phyloP scores from a whole-genome alignment of 306 rosid genomes.

The Potentilla sterilis region DNA sequence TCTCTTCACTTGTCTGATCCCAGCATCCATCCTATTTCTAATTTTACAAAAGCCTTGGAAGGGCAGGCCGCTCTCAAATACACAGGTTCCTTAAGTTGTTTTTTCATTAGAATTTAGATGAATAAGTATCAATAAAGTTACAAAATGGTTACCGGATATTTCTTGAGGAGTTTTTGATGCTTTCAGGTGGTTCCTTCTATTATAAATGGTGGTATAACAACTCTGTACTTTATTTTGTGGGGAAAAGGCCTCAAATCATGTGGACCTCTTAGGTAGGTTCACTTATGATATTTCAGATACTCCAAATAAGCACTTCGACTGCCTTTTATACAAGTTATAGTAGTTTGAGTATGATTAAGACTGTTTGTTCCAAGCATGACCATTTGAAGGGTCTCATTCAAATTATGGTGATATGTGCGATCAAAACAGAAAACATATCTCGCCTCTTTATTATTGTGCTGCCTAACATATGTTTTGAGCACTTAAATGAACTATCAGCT shows the following conservation, averaged over 20 bases:
- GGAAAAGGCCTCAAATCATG: conserved; percentile 98
- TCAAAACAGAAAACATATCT: neutral
- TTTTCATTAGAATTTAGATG: conserved; percentile 1
- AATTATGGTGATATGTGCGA: neutral
- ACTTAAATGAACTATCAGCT: conserved; percentile 12
- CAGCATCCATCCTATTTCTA: conserved; percentile 74
- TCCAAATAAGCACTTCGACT: conserved; percentile 14
- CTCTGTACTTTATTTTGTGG: conserved; percentile 84
- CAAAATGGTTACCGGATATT: conserved; percentile 21
- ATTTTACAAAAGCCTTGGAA: conserved; percentile 96
- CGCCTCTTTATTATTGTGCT: neutral
- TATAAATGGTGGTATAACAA: conserved; percentile 90
- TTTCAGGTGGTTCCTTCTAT: conserved; percentile 90
- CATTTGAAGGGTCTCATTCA: conserved; percentile 5
- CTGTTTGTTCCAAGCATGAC: neutral
- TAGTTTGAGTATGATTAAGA: neutral
- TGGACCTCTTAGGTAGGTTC: conserved; percentile 91
- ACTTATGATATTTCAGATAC: conserved; percentile 15
- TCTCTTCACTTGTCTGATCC: conserved; percentile 73
- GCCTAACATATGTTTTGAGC: neutral
- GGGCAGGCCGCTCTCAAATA: conserved; percentile 88
- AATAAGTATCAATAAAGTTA: conserved; percentile 7
- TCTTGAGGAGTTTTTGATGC: conserved; percentile 26
- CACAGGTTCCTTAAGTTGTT: conserved; percentile 56
- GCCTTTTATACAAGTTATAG: conserved; percentile 14